phyloP scores from a whole-genome alignment of 1,139 yeast species.

The Yamadazyma sp. region DNA sequence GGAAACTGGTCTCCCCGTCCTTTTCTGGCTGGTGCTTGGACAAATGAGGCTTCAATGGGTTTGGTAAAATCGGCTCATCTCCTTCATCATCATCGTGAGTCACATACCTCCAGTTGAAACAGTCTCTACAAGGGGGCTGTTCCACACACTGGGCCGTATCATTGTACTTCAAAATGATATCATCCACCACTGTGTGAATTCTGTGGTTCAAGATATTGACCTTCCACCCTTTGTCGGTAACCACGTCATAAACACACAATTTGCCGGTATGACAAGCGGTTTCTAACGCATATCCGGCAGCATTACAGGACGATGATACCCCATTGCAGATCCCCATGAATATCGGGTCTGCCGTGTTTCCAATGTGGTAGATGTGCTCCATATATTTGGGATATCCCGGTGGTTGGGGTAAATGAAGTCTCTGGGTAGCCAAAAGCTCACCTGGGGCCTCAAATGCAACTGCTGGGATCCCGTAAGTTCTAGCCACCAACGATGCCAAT shows the following conservation, averaged over 20 bases:
- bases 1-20: background rate
- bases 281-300: slow-evolving; percentile 97
- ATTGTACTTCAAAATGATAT: slow-evolving; percentile 69
- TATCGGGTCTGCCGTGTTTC: slow-evolving; percentile 96
- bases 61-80: slow-evolving; percentile 40
- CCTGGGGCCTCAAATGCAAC: slow-evolving; percentile 96
- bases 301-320: slow-evolving; percentile 83
- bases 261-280: slow-evolving; percentile 92
- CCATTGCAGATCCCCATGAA: slow-evolving; percentile 98
- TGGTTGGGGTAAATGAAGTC: slow-evolving; percentile 89
- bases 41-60: slow-evolving; percentile 32
- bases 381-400: slow-evolving; percentile 81
- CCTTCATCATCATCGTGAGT: slow-evolving; percentile 47
- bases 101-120: slow-evolving; percentile 87
- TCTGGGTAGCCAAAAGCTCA: slow-evolving; percentile 74
- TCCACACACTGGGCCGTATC: slow-evolving; percentile 71
- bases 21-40: slow-evolving; percentile 6
- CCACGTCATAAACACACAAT: slow-evolving; percentile 87
- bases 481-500: slow-evolving; percentile 73
- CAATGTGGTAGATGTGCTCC: slow-evolving; percentile 93
- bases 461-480: slow-evolving; percentile 88
- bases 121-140: slow-evolving; percentile 83
- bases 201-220: slow-evolving; percentile 87
- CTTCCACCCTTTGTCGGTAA: slow-evolving; percentile 87
- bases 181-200: slow-evolving; percentile 88